phyloP scores from a whole-genome alignment of 768 basidiomycete species.

The Hericium alpestre region DNA sequence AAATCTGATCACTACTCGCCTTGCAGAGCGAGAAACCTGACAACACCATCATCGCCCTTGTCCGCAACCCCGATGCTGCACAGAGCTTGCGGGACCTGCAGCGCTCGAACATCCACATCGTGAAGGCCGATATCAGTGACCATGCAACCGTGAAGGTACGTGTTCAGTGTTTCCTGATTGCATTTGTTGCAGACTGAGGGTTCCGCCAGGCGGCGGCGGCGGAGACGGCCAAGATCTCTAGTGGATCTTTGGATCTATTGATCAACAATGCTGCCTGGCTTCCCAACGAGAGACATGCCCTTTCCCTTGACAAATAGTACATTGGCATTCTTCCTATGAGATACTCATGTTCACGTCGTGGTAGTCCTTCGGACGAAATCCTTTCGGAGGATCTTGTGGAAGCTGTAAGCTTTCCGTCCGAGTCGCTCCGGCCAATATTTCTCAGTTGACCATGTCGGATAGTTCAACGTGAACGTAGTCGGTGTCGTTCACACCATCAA shows the following conservation, averaged over 20 bases:
- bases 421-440: background rate
- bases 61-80: background rate
- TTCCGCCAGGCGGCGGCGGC: background rate
- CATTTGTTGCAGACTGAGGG: background rate
- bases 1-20: background rate
- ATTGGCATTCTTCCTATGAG: background rate
- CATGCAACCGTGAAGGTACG: background rate
- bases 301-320: background rate
- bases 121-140: background rate
- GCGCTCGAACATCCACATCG: background rate
- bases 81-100: background rate
- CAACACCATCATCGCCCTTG: background rate
- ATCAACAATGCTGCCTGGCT: background rate
- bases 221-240: background rate
- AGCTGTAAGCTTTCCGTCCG: background rate
- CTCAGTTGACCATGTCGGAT: background rate
- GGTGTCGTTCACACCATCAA: conserved; percentile 27
- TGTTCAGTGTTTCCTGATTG: background rate
- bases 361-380: background rate
- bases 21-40: background rate
- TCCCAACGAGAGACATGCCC: background rate
- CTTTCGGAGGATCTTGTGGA: background rate
- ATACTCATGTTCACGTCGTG: background rate
- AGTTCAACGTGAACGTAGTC: conserved; percentile 26
- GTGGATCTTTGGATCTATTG: background rate